Percentiles rank a stretch among this genome's conserved stretches.
Evolutionary conservation across 1,139 yeast species (phyloP).

Genomic region (Candida glucosophila): DNA sequence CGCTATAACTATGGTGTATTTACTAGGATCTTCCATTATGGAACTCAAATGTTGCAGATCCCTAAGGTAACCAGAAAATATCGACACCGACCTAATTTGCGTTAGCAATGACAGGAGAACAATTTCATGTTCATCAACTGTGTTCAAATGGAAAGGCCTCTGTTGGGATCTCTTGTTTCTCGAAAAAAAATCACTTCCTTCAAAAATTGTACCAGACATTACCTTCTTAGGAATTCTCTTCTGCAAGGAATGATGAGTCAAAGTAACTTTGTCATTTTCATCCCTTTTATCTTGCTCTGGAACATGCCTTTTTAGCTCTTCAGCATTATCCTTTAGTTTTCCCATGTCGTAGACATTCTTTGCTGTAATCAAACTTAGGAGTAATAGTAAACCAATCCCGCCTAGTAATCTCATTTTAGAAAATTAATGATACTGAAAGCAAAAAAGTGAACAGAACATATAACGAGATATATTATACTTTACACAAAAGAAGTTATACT

Average conservation of each 20-base stretch:
- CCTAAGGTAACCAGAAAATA: conserved; percentile 49
- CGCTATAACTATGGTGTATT: conserved; percentile 44
- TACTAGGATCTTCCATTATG: conserved; percentile 28
- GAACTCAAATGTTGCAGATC: conserved; percentile 37
- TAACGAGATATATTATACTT: too few species aligned
- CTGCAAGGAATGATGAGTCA: conserved; percentile 8
- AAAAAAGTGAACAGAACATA: too few species aligned
- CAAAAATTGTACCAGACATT: too few species aligned
- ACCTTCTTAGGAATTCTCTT: too few species aligned
- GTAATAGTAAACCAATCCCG: too few species aligned
- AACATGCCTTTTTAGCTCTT: too few species aligned
- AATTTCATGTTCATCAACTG: conserved; percentile 4
- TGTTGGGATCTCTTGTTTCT: too few species aligned
- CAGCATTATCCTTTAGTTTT: too few species aligned
- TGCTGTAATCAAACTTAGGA: conserved; percentile 1
- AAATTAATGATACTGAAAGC: too few species aligned
- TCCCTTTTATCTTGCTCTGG: conserved; percentile 9
- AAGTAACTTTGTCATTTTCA: conserved; percentile 6
- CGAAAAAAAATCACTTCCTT: too few species aligned
- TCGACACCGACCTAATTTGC: conserved; percentile 34
- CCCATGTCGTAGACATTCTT: conserved; percentile 14
- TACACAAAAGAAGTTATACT: too few species aligned
- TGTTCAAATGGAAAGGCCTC: conserved; percentile 3
- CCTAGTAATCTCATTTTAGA: too few species aligned
- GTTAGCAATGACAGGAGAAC: conserved; percentile 31